These are phyloP conservation scores for Echinochloa phyllopogon DNA, from an alignment of 176 grass and related monocot species.

Conservation along the genomic window DNA sequence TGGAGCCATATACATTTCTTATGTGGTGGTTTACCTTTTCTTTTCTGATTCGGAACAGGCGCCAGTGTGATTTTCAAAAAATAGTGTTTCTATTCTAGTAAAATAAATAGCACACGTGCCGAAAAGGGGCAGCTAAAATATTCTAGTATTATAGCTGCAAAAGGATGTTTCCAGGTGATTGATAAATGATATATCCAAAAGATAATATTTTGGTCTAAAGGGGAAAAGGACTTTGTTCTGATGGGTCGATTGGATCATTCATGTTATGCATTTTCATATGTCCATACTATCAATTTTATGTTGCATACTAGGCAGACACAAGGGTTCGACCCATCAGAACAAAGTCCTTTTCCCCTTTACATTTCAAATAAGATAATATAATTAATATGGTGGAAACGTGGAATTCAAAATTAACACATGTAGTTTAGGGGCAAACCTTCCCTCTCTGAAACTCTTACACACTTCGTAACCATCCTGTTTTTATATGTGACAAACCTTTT, in stretches of 20 bases:
- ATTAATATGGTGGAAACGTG: background rate
- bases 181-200: too few species aligned
- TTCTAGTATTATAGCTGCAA: background rate
- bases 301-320: too few species aligned
- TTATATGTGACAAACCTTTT: too few species aligned
- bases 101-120: background rate
- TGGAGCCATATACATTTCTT: background rate
- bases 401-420: background rate
- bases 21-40: background rate
- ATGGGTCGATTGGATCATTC: too few species aligned
- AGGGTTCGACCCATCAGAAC: background rate
- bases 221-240: background rate
- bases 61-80: background rate
- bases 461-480: too few species aligned
- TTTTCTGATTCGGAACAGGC: background rate
- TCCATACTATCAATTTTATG: too few species aligned
- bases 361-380: background rate
- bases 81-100: background rate
- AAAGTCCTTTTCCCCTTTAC: background rate
- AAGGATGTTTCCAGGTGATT: too few species aligned
- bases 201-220: too few species aligned
- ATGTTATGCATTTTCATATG: too few species aligned
- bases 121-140: conserved; percentile 5
- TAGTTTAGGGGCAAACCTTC: too few species aligned
- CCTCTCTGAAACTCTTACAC: too few species aligned